Base-by-base conservation (phyloP, 192 early-diverging fungal genomes). In the Dimargaris verticillata region DNA sequence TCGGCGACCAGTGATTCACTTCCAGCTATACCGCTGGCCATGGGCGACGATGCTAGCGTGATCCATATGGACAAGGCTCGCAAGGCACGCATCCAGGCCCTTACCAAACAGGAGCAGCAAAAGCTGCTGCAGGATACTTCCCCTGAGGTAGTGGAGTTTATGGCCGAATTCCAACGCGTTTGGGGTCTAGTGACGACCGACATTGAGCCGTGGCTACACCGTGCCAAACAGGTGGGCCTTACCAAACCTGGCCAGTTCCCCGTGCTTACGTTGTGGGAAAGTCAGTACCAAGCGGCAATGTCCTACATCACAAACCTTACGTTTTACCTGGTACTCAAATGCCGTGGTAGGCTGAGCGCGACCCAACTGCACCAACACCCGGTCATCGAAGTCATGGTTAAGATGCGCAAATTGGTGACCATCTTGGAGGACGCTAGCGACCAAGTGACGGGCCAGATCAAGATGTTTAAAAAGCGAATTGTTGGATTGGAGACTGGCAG, bases 231-330 rank as follows among this genome's bases (percentile, higher is more conserved):
- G 7, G 51, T 71, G 53, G 69, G 68, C 14, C 61, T 71, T 49
- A 61, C 66, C 28, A 38, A 59, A n/a, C 38, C 67, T 3, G 64
- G 66, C 28, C 66, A 66, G 25, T 68, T 70, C 53, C 75, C 75
- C 29, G 75, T 72, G 33, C 65, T 74, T 51, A 70, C 72, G 18
- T 71, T 77, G 42, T 69, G 66, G 57, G 62, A 68, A 44, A 67
- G 70, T 46, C 64, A 67, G 61, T 71, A 73, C 64, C 75, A 77
- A 68, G 66, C 72, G 55, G 53, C 87, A 25, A 75, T 85, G 66
- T 80, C 82, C 62, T 94, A 93, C 63, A 69, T 94, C 62, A 88
- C 84, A 64, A 97, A 97, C 66, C 78, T 94, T 62, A 79, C 91
- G 7, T 93, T 92, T 62, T 92, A 90, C 65, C 74, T 96, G 59